Conservation (phyloP, 2,329 filamentous ascomycete species). For the Sodiomyces alkalinus region DNA sequence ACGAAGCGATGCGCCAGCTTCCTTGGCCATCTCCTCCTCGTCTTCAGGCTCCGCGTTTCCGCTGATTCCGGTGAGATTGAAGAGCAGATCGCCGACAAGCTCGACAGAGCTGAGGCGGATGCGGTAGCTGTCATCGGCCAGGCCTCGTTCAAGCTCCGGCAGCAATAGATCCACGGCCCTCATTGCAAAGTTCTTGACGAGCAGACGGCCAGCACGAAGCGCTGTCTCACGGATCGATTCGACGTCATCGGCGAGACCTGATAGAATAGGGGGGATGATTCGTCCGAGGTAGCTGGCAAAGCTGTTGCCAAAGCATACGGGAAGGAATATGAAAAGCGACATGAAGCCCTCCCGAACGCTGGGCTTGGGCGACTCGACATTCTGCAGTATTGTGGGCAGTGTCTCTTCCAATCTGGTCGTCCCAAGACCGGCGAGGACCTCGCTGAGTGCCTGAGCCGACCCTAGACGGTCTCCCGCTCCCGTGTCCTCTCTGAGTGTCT, state of each 20-base stretch:
- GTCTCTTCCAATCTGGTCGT: conserved; percentile 90
- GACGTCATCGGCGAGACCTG: conserved; percentile 86
- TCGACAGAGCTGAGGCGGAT: conserved; percentile 98
- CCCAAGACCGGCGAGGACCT: conserved; percentile 88
- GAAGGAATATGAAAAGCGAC: conserved; percentile 98
- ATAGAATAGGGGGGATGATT: conserved; percentile 89
- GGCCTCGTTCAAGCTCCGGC: conserved; percentile 85
- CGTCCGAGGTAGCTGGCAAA: conserved; percentile 90
- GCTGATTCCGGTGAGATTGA: conserved; percentile 92
- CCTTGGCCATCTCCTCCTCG: conserved; percentile 63
- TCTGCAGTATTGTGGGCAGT: conserved; percentile 87
- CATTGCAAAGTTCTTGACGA: conserved; percentile 97
- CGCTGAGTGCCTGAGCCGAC: conserved; percentile 88
- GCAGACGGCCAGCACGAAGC: conserved; percentile 75
- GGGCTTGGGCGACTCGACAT: conserved; percentile 80
- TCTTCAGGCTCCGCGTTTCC: conserved; percentile 62
- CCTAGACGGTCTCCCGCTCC: conserved; percentile 91
- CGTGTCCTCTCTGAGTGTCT: conserved; percentile 92
- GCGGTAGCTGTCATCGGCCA: conserved; percentile 94
- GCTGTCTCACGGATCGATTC: conserved; percentile 97
- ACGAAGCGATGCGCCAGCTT: conserved; percentile 83
- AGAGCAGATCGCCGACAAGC: conserved; percentile 87
- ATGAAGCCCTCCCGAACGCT: conserved; percentile 96
- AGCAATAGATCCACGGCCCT: conserved; percentile 87
- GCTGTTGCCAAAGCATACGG: conserved; percentile 96